phyloP scores from a whole-genome alignment of 305 asterid species.

The Vinca major region DNA sequence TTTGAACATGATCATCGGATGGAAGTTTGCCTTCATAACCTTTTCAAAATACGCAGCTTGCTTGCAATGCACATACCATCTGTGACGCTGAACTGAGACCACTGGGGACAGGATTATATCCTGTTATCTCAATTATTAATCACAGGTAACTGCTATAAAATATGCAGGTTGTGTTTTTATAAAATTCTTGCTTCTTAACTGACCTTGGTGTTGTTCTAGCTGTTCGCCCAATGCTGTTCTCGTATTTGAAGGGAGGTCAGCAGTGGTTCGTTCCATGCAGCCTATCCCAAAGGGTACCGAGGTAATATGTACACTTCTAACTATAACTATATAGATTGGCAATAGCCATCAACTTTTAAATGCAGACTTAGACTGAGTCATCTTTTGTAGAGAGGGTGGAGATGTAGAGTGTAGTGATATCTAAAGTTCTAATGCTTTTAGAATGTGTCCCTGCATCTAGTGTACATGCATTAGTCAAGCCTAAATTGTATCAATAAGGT shows the following conservation, averaged over 20 bases:
- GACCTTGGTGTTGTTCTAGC: conserved; percentile 35
- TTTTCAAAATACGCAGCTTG: conserved; percentile 43
- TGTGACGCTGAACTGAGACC: conserved; percentile 90
- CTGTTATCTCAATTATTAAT: conserved; percentile 73
- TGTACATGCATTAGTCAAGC: not conserved
- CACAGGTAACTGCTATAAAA: conserved; percentile 55
- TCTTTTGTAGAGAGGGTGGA: not conserved
- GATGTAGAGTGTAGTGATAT: not conserved
- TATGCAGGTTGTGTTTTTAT: conserved; percentile 10
- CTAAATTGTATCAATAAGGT: not conserved
- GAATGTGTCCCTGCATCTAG: not conserved
- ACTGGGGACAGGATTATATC: conserved; percentile 83
- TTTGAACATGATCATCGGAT: not conserved
- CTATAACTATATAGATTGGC: not conserved
- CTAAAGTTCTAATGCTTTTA: not conserved
- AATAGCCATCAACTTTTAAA: not conserved
- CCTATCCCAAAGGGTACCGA: conserved; percentile 72
- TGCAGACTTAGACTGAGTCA: not conserved
- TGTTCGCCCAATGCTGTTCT: conserved; percentile 83
- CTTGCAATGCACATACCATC: conserved; percentile 97
- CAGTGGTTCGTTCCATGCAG: conserved; percentile 69
- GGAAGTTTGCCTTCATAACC: not conserved
- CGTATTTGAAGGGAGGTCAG: conserved; percentile 69
- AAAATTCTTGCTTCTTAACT: conserved; percentile 25
- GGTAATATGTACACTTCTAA: conserved; percentile 38